Percentiles rank a stretch among this genome's conserved stretches.
Conservation (phyloP, 192 early-diverging fungal genomes). For the Coemansia sp. region DNA sequence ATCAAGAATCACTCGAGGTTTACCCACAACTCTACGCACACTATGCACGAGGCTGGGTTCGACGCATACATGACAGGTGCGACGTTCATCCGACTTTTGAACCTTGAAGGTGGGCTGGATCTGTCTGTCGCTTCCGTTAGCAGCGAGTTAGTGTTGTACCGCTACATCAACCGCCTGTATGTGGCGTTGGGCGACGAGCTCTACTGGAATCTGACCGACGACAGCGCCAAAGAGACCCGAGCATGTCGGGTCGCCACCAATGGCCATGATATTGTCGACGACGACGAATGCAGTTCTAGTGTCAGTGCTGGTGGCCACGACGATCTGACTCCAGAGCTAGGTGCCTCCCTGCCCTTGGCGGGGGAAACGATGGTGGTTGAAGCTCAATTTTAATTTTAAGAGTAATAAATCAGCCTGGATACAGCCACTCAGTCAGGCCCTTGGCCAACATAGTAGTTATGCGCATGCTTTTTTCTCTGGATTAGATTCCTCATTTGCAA, state of each 20-base stretch:
- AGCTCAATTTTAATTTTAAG: no score
- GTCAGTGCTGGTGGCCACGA: neutral
- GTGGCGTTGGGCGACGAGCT: conserved; percentile 6
- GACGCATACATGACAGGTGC: conserved; percentile 90
- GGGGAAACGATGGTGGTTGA: no score
- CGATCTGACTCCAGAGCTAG: neutral
- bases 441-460: neutral
- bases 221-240: neutral
- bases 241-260: neutral
- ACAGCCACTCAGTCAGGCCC: no score
- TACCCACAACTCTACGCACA: conserved; percentile 44
- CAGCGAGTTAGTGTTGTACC: conserved; percentile 40
- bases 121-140: conserved; percentile 3
- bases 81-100: conserved; percentile 66
- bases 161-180: conserved; percentile 44
- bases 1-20: conserved; percentile 55
- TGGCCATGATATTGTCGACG: neutral
- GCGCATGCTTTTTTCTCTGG: no score
- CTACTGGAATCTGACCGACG: conserved; percentile 13
- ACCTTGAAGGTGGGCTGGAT: conserved; percentile 34
- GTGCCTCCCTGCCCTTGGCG: no score
- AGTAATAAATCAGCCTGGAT: no score
- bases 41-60: conserved; percentile 88
- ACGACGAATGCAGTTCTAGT: neutral
- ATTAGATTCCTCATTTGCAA: no score